A percentile compares a stretch with the other conserved stretches of the same genome.
phyloP scores from a whole-genome alignment of 345 rosid species.

The Brassica nigra region DNA sequence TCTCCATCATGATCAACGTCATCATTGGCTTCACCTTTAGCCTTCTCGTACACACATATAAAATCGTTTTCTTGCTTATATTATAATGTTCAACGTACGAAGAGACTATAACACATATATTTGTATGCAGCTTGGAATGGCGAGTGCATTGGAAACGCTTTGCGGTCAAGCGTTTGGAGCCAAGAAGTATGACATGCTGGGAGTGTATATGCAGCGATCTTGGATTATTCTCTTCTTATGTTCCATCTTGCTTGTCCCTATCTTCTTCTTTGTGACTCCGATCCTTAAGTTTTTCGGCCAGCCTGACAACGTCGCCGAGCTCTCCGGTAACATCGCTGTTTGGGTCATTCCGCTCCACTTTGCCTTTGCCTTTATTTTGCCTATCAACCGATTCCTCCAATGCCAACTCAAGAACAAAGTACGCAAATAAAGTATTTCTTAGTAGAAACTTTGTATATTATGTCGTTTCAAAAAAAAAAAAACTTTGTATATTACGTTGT shows the following conservation, averaged over 20 bases:
- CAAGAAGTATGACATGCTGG: conserved; percentile 60
- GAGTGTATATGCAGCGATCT: conserved; percentile 69
- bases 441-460: too few species aligned
- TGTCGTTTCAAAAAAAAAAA: too few species aligned
- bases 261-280: conserved; percentile 44
- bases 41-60: conserved; percentile 50
- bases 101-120: background rate
- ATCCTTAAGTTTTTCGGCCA: too few species aligned
- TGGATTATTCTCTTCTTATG: conserved; percentile 61
- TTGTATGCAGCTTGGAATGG: conserved; percentile 59
- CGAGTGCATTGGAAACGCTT: conserved; percentile 50
- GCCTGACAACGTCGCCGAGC: too few species aligned
- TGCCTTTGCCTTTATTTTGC: too few species aligned
- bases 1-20: background rate
- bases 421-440: too few species aligned
- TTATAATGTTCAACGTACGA: background rate
- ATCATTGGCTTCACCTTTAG: conserved; percentile 56
- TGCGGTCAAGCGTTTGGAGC: conserved; percentile 69
- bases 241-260: conserved; percentile 46
- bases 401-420: too few species aligned
- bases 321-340: too few species aligned
- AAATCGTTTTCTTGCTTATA: background rate
- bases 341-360: too few species aligned
- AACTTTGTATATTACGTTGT: too few species aligned
- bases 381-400: too few species aligned